Percentiles rank a stretch among this genome's conserved stretches.
These are phyloP conservation scores for Penicillium crystallinum DNA, from an alignment of 495 filamentous ascomycete genomes.

Conservation along the genomic window DNA sequence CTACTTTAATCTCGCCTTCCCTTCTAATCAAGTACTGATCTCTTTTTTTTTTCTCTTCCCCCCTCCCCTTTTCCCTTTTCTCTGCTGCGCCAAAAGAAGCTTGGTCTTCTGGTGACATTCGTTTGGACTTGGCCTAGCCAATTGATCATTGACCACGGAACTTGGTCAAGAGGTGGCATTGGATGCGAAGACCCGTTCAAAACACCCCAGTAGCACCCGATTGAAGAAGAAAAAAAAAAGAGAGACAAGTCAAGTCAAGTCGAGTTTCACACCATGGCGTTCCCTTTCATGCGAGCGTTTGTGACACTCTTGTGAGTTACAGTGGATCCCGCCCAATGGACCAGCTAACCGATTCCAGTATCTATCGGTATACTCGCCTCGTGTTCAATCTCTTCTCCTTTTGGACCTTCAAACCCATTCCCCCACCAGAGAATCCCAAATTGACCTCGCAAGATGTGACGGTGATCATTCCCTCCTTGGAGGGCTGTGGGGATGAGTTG, in stretches of 20 bases:
- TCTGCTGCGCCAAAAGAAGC: slow-evolving; percentile 20
- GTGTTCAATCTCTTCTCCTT: slow-evolving; percentile 62
- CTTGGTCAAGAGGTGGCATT: neutral
- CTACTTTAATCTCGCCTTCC: slow-evolving; percentile 14
- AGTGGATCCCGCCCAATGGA: neutral
- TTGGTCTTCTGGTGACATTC: slow-evolving; percentile 22
- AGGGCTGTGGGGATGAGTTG: slow-evolving; percentile 55
- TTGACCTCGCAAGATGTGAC: slow-evolving; percentile 67
- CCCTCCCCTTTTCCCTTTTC: slow-evolving; percentile 12
- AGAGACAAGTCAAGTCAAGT: neutral
- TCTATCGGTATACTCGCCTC: slow-evolving; percentile 61
- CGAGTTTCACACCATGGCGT: slow-evolving; percentile 30
- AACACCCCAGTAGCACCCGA: neutral
- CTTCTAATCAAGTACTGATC: slow-evolving; percentile 3
- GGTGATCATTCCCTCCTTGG: slow-evolving; percentile 67
- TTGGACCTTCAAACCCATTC: slow-evolving; percentile 59
- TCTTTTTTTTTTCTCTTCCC: slow-evolving; percentile 10
- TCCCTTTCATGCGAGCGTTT: slow-evolving; percentile 44
- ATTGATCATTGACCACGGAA: slow-evolving; percentile 5
- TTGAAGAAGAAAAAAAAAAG: neutral
- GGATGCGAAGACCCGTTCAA: neutral
- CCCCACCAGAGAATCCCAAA: slow-evolving; percentile 55
- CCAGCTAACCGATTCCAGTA: slow-evolving; percentile 27
- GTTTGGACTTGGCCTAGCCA: slow-evolving; percentile 11
- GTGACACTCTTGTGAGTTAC: slow-evolving; percentile 45